Conservation (phyloP, 371 early-diverging fungal species). For the Mucor piriformis region DNA sequence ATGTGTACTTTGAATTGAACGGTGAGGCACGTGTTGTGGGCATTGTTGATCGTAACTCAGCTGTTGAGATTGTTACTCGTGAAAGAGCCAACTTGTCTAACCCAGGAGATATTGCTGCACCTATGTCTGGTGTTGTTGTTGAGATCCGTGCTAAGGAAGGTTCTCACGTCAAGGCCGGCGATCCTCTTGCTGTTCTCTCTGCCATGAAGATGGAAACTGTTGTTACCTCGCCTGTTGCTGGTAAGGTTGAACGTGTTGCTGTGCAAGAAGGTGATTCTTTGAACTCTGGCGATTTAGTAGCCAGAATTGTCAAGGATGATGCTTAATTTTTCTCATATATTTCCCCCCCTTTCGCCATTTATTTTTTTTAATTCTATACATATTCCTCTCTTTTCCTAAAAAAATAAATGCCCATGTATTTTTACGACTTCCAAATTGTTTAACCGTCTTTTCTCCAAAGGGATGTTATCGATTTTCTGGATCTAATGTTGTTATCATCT, state of each 20-base stretch:
- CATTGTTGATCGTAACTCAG: conserved; percentile 64
- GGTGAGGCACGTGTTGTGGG: conserved; percentile 91
- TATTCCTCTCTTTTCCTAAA: neutral
- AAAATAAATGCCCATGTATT: neutral
- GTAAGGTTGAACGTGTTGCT: conserved; percentile 72
- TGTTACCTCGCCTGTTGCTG: conserved; percentile 82
- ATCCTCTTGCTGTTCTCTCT: conserved; percentile 86
- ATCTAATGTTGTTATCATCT: no score
- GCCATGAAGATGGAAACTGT: conserved; percentile 99
- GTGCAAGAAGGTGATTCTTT: conserved; percentile 80
- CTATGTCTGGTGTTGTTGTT: conserved; percentile 95
- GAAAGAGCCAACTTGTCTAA: conserved; percentile 77
- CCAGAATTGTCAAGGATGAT: conserved; percentile 58
- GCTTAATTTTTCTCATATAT: neutral
- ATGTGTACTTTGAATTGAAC: conserved; percentile 94
- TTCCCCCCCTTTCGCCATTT: neutral
- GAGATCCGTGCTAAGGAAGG: conserved; percentile 87
- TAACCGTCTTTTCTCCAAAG: neutral
- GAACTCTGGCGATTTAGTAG: conserved; percentile 81
- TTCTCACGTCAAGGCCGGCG: conserved; percentile 82
- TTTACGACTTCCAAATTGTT: neutral
- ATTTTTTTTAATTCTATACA: neutral
- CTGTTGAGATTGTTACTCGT: conserved; percentile 68
- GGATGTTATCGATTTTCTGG: no score
- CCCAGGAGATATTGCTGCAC: conserved; percentile 88